Evolutionary conservation across 1,284 basidiomycete genomes (phyloP).

Genomic region (Pseudozyma sp.): DNA sequence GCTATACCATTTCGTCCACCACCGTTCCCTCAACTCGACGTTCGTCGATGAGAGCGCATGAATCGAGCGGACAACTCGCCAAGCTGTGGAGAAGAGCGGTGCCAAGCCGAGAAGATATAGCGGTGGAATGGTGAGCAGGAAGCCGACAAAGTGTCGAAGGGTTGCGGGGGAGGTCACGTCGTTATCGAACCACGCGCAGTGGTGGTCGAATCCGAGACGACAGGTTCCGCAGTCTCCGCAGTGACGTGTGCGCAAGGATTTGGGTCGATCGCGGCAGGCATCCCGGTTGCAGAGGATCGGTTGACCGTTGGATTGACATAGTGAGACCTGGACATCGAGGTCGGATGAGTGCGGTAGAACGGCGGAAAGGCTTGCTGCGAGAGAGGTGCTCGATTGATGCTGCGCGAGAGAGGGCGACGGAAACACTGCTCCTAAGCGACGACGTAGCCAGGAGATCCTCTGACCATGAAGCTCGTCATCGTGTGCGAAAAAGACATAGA

Average conservation of each 20-base stretch:
- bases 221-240: constrained; percentile 49
- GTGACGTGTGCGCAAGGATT: constrained; percentile 30
- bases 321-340: constrained; percentile 1
- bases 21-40: neutral
- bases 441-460: constrained; percentile 4
- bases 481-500: constrained; percentile 35
- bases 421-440: constrained; percentile 10
- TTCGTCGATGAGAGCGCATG: constrained; percentile 5
- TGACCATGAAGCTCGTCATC: neutral
- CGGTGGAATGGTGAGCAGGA: constrained; percentile 30
- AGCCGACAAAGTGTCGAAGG: constrained; percentile 19
- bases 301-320: constrained; percentile 25
- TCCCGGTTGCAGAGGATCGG: constrained; percentile 34
- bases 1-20: constrained; percentile 37
- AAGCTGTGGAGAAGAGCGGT: constrained; percentile 22
- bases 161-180: constrained; percentile 34
- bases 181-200: constrained; percentile 55
- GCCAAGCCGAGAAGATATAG: constrained; percentile 17
- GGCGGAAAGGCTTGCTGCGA: neutral
- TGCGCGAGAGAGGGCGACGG: neutral
- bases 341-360: neutral
- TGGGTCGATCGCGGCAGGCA: constrained; percentile 25
- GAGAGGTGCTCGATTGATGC: neutral
- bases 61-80: constrained; percentile 6
- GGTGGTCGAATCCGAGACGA: constrained; percentile 46